These are phyloP conservation scores for Aureobasidium sp. DNA, from an alignment of 2,329 filamentous ascomycete genomes.

Conservation along the genomic window DNA sequence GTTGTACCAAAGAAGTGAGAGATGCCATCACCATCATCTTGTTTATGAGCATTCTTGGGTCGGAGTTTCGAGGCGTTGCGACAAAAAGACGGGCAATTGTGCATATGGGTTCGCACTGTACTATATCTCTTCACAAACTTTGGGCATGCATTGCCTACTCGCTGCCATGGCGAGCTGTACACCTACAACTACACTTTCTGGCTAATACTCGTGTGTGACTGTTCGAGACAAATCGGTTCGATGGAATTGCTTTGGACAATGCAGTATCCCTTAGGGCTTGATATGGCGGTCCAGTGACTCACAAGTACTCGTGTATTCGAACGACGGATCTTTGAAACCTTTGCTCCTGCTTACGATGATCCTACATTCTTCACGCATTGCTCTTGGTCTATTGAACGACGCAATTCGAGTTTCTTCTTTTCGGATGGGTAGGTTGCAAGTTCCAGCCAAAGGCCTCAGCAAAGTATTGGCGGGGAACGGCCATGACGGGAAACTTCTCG, in stretches of 20 bases:
- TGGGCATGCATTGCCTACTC: not conserved
- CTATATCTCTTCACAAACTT: not conserved
- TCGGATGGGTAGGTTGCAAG: not conserved
- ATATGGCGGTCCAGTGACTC: not conserved
- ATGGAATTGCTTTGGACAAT: not conserved
- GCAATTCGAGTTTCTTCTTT: not conserved
- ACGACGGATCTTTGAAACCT: too few species aligned
- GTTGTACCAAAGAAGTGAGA: not conserved
- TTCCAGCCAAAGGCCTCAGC: not conserved
- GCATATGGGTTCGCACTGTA: slow-evolving; percentile 9
- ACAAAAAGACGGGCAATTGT: not conserved
- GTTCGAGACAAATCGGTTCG: not conserved
- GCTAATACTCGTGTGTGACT: not conserved
- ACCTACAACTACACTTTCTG: not conserved
- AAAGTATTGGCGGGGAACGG: not conserved
- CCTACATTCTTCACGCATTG: too few species aligned
- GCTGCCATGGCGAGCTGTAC: not conserved
- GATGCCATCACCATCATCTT: not conserved
- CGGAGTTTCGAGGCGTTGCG: slow-evolving; percentile 4
- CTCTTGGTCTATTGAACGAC: not conserved
- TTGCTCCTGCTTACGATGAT: too few species aligned
- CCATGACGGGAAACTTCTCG: not conserved
- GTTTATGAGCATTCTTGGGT: not conserved
- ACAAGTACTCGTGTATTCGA: not conserved
- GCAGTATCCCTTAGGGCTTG: not conserved